Percentiles rank a stretch among this genome's conserved stretches.
These are phyloP conservation scores for Talaromyces funiculosus DNA, from an alignment of 2,329 filamentous ascomycete species.

Conservation along the genomic window DNA sequence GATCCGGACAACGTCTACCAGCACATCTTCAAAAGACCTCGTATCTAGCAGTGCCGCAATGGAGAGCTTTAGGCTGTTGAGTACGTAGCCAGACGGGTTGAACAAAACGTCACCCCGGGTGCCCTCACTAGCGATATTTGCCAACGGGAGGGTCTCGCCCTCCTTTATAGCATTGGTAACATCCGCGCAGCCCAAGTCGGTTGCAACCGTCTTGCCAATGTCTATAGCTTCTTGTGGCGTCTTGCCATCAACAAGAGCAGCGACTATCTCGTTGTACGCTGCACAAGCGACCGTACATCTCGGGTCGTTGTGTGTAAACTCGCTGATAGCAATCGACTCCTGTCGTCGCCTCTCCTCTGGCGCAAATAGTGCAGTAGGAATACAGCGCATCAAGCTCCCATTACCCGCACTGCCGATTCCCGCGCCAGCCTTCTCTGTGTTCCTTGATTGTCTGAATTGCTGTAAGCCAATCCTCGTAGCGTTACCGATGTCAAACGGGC, in stretches of 20 bases:
- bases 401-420: conserved; percentile 2
- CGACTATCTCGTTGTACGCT: conserved; percentile 4
- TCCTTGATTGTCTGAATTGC: not conserved
- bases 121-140: not conserved
- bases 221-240: not conserved
- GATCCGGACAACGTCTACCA: not conserved
- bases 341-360: not conserved
- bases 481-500: conserved; percentile 3
- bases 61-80: not conserved
- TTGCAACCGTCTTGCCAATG: not conserved
- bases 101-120: not conserved
- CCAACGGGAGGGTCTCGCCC: conserved; percentile 3
- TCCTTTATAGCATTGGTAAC: not conserved
- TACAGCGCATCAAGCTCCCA: conserved; percentile 6
- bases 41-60: conserved; percentile 4
- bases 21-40: conserved; percentile 1
- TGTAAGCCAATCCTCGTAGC: not conserved
- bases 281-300: conserved; percentile 6
- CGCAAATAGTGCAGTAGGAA: not conserved
- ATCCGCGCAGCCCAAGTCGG: not conserved
- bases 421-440: not conserved
- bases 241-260: not conserved
- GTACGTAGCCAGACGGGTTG: not conserved
- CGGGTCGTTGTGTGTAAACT: conserved; percentile 6
- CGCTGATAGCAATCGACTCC: not conserved